Percentiles rank a stretch among this genome's conserved stretches.
phyloP scores from a whole-genome alignment of 352 stramenopile genomes.

The Phytophthora aleatoria region DNA sequence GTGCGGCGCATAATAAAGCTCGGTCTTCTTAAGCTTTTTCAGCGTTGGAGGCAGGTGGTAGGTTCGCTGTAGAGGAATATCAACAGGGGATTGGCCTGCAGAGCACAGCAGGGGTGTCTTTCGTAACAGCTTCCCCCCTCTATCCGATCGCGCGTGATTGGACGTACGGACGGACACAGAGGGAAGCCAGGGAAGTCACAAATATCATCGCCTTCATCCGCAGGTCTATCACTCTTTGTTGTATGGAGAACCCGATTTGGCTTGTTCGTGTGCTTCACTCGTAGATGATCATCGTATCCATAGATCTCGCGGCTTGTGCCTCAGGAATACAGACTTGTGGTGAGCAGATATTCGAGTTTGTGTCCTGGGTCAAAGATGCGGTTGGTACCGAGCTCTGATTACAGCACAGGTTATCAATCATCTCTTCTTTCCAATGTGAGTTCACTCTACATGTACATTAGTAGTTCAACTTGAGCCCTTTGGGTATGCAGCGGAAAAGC shows the following conservation, averaged over 20 bases:
- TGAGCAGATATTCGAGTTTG: no score
- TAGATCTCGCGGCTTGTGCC: no score
- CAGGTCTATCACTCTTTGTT: slow-evolving; percentile 26
- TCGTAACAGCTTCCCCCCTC: slow-evolving; percentile 23
- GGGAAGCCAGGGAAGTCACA: slow-evolving; percentile 19
- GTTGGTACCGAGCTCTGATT: no score
- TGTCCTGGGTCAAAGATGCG: no score
- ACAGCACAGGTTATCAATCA: no score
- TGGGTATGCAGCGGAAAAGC: no score
- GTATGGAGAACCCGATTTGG: slow-evolving; percentile 3
- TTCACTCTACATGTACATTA: no score
- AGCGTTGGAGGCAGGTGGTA: slow-evolving; percentile 33
- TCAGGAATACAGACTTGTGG: no score
- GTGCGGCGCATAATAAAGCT: slow-evolving; percentile 76
- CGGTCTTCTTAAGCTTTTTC: slow-evolving; percentile 76
- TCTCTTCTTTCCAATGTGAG: no score
- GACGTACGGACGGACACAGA: slow-evolving; percentile 9
- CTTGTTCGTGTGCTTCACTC: neutral
- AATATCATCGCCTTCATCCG: slow-evolving; percentile 41
- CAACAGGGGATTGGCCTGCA: slow-evolving; percentile 24
- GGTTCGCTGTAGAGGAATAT: slow-evolving; percentile 31
- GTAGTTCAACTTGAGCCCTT: no score
- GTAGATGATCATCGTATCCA: no score
- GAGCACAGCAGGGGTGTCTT: slow-evolving; percentile 28
- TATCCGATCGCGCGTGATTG: no score